These are phyloP conservation scores for Clonostachys solani DNA, from an alignment of 2,329 filamentous ascomycete genomes.

Conservation along the genomic window DNA sequence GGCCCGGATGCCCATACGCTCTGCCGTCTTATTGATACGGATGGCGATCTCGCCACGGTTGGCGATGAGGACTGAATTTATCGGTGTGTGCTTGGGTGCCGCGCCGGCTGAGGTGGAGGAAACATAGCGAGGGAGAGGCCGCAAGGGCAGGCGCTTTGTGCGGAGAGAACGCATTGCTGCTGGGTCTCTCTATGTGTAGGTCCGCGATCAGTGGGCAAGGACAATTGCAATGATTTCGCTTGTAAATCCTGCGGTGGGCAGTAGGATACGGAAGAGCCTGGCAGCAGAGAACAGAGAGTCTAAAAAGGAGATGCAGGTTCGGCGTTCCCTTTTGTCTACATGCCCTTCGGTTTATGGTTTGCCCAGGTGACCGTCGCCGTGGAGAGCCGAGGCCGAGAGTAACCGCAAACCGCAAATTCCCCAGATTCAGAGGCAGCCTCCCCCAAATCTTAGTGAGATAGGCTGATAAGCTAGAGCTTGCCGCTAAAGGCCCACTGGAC, in stretches of 20 bases:
- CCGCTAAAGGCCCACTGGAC: no score
- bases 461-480: no score
- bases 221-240: no score
- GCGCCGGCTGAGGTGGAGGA: conserved; percentile 23
- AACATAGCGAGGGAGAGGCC: conserved; percentile 31
- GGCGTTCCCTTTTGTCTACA: neutral
- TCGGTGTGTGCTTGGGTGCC: conserved; percentile 35
- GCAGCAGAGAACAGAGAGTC: neutral
- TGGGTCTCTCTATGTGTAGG: no score
- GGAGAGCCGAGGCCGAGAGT: conserved; percentile 31
- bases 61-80: conserved; percentile 85
- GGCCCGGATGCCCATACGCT: conserved; percentile 83
- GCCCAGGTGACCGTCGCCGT: neutral
- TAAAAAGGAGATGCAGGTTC: neutral
- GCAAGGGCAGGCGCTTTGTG: conserved; percentile 42
- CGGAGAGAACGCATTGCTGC: conserved; percentile 50
- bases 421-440: no score
- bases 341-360: neutral
- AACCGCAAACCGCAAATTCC: neutral
- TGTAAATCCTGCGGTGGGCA: no score
- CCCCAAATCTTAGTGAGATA: no score
- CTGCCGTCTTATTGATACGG: conserved; percentile 84
- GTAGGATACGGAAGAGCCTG: neutral
- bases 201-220: no score
- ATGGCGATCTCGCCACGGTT: conserved; percentile 97